Evolutionary conservation across 78 protist genomes (phyloP).

Genomic region (Andalucia godoyi): DNA sequence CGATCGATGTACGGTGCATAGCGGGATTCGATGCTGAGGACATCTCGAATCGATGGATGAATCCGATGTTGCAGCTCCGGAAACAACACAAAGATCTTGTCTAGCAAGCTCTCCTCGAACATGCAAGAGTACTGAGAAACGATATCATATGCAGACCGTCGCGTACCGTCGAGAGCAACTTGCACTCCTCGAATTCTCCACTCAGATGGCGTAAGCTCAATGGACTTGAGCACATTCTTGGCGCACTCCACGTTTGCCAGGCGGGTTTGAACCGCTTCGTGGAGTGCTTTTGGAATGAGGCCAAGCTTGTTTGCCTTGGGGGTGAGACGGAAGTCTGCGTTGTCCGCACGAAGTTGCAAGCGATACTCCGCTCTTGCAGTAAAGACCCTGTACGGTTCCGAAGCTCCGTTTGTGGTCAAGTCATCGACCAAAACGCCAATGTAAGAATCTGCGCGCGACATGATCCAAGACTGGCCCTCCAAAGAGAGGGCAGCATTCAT

Average conservation of each 20-base stretch:
- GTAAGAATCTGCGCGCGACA: conserved; percentile 54
- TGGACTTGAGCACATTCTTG: background rate
- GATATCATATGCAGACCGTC: background rate
- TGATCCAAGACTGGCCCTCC: background rate
- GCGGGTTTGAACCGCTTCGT: background rate
- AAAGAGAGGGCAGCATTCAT: conserved; percentile 62
- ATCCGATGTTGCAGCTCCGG: background rate
- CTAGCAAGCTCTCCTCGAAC: background rate
- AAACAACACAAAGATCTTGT: background rate
- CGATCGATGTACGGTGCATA: background rate
- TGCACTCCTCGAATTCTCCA: background rate
- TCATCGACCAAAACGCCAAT: conserved; percentile 83
- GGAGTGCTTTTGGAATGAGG: background rate
- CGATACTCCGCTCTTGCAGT: conserved; percentile 74
- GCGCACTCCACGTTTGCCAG: background rate
- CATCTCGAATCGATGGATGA: background rate
- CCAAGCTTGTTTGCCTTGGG: background rate
- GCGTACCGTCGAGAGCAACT: background rate
- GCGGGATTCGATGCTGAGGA: background rate
- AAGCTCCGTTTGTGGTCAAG: conserved; percentile 55
- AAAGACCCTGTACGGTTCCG: conserved; percentile 90
- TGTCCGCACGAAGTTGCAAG: conserved; percentile 70
- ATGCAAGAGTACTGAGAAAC: no score
- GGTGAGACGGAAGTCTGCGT: conserved; percentile 75
- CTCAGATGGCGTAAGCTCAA: background rate